Base-by-base conservation (phyloP, 2,329 filamentous ascomycete genomes). In the Mariannaea elegans region DNA sequence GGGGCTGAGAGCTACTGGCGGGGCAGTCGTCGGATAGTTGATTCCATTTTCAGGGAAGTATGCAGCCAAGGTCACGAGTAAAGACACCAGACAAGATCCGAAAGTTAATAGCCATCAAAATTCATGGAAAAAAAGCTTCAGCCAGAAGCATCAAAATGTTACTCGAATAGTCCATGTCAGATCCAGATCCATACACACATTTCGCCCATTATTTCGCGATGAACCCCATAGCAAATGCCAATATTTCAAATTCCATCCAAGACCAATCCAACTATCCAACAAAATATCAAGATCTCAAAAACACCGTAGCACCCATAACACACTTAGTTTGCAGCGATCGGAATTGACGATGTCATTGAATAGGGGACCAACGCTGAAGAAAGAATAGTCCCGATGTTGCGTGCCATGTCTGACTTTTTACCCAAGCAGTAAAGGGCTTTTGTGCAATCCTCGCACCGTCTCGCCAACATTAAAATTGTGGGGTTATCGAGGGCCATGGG, bases 361-460 rank as follows among this genome's bases (percentile, higher is more conserved):
- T 67, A 71, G n/a, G 68, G 68, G 2, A 62, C 62, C 50, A 71
- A 49, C 47, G 68, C 68, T 31, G 63, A 62, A 24, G 68, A 70
- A 14, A 71, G 54, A 39, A 71, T 70, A 36, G 58, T 65, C 4
- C 67, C 68, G 54, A 71, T 71, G 46, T 67, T 71, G 24, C 68
- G 67, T 23, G 72, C 70, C 72, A 74, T 85, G 62, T 86, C 84
- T 3, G 83, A 85, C 66, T 86, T 87, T 57, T 80, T 80, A 2
- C 84, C 84, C 16, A 87, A 72, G 52, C 81, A 81, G 77, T 82
- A 84, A 23, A 87, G 73, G 3, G 83, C 84, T 65, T 78, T 78
- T 16, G 85, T 79, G 64, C 83, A 86, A 47, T 79, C 75, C 50
- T 82, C 77, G 53, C 78, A 81, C 19, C 78, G 75, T 18, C 65